Evolutionary conservation across 495 filamentous ascomycete genomes (phyloP).

Genomic region (Aspergillus avenaceus): DNA sequence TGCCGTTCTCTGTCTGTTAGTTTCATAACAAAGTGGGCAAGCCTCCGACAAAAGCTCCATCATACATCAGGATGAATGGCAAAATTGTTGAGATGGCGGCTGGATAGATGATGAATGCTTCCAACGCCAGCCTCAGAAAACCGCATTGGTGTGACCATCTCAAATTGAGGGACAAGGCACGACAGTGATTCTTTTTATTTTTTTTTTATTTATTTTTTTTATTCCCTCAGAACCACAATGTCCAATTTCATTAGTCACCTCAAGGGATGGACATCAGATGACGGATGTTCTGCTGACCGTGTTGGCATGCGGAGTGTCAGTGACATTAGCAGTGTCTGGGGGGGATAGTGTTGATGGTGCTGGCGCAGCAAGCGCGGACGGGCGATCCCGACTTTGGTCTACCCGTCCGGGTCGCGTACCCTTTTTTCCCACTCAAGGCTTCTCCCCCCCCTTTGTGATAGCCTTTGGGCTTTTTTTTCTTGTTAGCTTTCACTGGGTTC

Average conservation of each 20-base stretch:
- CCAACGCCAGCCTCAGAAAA: neutral
- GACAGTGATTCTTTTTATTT: too few relatives aligned
- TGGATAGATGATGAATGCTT: neutral
- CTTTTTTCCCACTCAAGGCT: conserved; percentile 7
- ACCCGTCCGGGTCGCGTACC: conserved; percentile 17
- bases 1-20: neutral
- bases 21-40: neutral
- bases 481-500: neutral
- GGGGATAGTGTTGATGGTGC: conserved; percentile 14
- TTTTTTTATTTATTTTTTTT: too few relatives aligned
- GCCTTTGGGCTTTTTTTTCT: neutral
- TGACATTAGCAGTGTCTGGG: neutral
- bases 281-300: too few relatives aligned
- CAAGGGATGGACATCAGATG: too few relatives aligned
- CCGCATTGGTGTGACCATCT: too few relatives aligned
- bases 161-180: too few relatives aligned
- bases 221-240: too few relatives aligned
- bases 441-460: too few relatives aligned
- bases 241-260: too few relatives aligned
- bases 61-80: neutral
- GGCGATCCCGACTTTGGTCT: conserved; percentile 13
- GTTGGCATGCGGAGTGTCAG: too few relatives aligned
- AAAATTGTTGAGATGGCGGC: neutral
- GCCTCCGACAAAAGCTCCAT: neutral
- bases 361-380: conserved; percentile 23